These are phyloP conservation scores for Acanthamoeba rhysodes DNA, from an alignment of 208 protist species.

Conservation along the genomic window DNA sequence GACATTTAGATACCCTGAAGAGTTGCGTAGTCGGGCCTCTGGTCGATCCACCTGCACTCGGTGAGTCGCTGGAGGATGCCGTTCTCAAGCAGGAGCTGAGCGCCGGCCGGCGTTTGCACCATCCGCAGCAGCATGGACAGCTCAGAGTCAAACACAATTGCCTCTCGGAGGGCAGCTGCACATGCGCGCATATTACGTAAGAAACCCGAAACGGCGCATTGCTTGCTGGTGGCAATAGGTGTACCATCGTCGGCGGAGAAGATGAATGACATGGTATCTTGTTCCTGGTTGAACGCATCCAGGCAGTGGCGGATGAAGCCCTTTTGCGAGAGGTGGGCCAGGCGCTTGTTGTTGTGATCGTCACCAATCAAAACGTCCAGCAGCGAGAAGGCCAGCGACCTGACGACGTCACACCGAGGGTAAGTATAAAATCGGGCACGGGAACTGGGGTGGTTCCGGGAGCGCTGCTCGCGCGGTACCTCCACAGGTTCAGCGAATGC, in stretches of 20 bases:
- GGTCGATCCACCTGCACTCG: conserved; percentile 70
- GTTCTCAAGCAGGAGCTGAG: conserved; percentile 60
- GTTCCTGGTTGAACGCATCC: conserved; percentile 65
- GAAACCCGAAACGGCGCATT: background rate
- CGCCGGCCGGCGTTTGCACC: conserved; percentile 49
- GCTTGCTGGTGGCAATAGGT: background rate
- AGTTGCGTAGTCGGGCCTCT: conserved; percentile 69
- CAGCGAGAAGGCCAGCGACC: conserved; percentile 59
- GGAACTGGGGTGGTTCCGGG: background rate
- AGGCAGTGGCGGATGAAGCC: conserved; percentile 69
- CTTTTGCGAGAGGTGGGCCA: conserved; percentile 23
- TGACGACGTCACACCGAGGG: background rate
- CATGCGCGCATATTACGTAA: background rate
- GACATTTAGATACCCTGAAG: background rate
- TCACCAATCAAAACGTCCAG: conserved; percentile 65
- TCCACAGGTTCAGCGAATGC: conserved; percentile 60
- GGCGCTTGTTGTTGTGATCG: conserved; percentile 38
- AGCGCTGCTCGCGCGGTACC: background rate
- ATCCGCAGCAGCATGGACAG: conserved; percentile 71
- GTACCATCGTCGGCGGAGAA: conserved; percentile 52
- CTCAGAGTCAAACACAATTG: conserved; percentile 54
- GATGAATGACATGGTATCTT: conserved; percentile 43
- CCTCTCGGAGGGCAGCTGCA: conserved; percentile 51
- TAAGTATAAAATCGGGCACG: background rate
- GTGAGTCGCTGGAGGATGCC: conserved; percentile 68